These are phyloP conservation scores for Podospora pseudoanserina DNA, from an alignment of 495 filamentous ascomycete genomes.

Conservation along the genomic window DNA sequence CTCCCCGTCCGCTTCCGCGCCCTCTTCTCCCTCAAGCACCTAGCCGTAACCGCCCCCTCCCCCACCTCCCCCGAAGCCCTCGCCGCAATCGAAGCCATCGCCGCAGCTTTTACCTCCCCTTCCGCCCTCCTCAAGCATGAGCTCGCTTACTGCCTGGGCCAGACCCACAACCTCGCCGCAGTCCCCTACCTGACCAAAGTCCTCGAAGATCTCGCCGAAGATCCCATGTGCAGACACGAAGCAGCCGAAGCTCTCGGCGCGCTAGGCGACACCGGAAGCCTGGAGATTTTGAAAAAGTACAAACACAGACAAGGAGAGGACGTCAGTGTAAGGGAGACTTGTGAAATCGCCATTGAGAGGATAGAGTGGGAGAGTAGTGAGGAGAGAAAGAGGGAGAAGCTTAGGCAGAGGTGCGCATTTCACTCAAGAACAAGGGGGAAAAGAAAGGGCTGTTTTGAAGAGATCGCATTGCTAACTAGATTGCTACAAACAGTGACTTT, in stretches of 20 bases:
- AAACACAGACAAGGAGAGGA: slow-evolving; percentile 67
- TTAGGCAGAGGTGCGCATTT: slow-evolving; percentile 66
- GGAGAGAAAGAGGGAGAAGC: slow-evolving; percentile 64
- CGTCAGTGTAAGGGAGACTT: slow-evolving; percentile 87
- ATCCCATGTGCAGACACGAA: slow-evolving; percentile 94
- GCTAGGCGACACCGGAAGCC: slow-evolving; percentile 66
- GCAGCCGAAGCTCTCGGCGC: slow-evolving; percentile 94
- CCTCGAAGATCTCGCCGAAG: slow-evolving; percentile 73
- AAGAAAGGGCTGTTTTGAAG: background rate
- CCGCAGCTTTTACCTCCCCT: slow-evolving; percentile 76
- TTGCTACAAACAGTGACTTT: slow-evolving; percentile 63
- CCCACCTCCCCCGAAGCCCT: slow-evolving; percentile 52
- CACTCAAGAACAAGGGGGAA: background rate
- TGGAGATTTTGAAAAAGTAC: slow-evolving; percentile 67
- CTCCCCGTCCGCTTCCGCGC: slow-evolving; percentile 92
- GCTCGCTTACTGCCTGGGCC: slow-evolving; percentile 93
- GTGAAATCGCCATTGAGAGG: slow-evolving; percentile 89
- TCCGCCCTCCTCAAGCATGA: slow-evolving; percentile 93
- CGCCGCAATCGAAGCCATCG: slow-evolving; percentile 86
- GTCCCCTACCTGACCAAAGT: slow-evolving; percentile 69
- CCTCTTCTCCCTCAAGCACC: slow-evolving; percentile 93
- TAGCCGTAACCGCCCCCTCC: slow-evolving; percentile 59
- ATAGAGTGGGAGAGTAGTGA: slow-evolving; percentile 89
- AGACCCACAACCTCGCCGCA: slow-evolving; percentile 72
- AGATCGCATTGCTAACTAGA: background rate